Evolutionary conservation across 2,329 filamentous ascomycete genomes (phyloP).

Genomic region (Myriosclerotinia scirpicola): DNA sequence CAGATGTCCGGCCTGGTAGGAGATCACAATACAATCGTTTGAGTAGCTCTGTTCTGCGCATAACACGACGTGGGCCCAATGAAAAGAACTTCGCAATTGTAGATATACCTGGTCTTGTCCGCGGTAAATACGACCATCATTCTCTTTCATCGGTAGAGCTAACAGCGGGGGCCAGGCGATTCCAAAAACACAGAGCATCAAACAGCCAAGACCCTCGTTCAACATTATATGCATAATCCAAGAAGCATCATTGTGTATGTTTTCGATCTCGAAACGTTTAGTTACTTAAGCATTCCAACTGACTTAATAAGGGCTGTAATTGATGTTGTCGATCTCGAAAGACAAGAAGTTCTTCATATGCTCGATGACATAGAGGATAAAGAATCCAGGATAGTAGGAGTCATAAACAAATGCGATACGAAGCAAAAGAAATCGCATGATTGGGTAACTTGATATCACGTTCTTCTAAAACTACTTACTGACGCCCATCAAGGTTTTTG

Average conservation of each 20-base stretch:
- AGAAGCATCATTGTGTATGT: constrained; percentile 45
- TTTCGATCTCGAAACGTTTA: not conserved
- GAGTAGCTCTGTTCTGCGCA: constrained; percentile 28
- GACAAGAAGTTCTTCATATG: constrained; percentile 43
- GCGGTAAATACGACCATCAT: constrained; percentile 21
- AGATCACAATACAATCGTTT: constrained; percentile 19
- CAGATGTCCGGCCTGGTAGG: not conserved
- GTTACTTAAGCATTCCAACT: not conserved
- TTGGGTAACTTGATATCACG: constrained; percentile 31
- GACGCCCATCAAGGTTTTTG: constrained; percentile 38
- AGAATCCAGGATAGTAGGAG: constrained; percentile 41
- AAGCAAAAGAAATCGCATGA: constrained; percentile 37
- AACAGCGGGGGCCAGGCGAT: not conserved
- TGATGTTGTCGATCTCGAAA: constrained; percentile 44
- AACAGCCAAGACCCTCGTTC: constrained; percentile 31
- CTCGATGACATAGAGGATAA: constrained; percentile 35
- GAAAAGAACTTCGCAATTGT: constrained; percentile 34
- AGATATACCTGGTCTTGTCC: constrained; percentile 37
- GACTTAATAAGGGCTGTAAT: constrained; percentile 42
- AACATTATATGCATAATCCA: constrained; percentile 44
- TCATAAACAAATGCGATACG: constrained; percentile 48
- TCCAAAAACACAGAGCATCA: constrained; percentile 23
- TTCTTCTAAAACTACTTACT: constrained; percentile 30
- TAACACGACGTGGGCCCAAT: constrained; percentile 28
- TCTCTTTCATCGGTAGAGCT: not conserved